Evolutionary conservation across 2,329 filamentous ascomycete genomes (phyloP), one percentile per base, ranked within the genome.

Genomic region (Diaporthe sp.): DNA sequence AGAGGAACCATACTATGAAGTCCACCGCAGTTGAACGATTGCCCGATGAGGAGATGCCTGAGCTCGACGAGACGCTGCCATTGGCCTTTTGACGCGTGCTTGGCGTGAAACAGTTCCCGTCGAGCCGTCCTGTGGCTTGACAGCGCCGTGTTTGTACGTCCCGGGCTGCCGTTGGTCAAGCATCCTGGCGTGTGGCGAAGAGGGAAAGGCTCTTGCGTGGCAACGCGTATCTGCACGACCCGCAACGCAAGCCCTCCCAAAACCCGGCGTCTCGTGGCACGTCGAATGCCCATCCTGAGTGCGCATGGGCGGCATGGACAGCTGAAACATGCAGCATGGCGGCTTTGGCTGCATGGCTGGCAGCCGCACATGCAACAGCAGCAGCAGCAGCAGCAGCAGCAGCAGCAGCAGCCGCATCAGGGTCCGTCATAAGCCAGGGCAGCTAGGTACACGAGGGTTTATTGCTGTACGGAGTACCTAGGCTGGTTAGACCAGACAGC

Each of bases 321-420:
- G 73, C 73, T 74, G 73, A 74, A 74, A 74, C 73, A 74, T 71
- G 44, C 61, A 65, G 65, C 73, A 55, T 74, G 34, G 39, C 49
- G 55, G 57, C 55, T 6, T n/a, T 17, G 55, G 55, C 59, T 31
- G 39, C 51, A 44, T 37, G 55, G 15, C 55, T 58, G 51, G 49
- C 37, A n/a, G 51, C 46, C 37, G 39, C 25, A 31, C 61, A 49
- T 49, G 61, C 61, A 67, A 19, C 28, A 55, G 25, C 22, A 28
- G 39, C 31, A 31, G 31, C 31, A 31, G 4, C 31, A 31, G 4
- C 31, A 31, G 31, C 31, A 31, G 31, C 31, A 1, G 1, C 31
- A 6, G 4, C 31, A 31, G 28, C 28, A 31, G 28, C 28, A n/a
- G n/a, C n/a, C n/a, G n/a, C n/a, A n/a, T n/a, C n/a, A n/a, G 19